phyloP scores from a whole-genome alignment of 805 yeast genomes.

The Blastobotrys parvus region DNA sequence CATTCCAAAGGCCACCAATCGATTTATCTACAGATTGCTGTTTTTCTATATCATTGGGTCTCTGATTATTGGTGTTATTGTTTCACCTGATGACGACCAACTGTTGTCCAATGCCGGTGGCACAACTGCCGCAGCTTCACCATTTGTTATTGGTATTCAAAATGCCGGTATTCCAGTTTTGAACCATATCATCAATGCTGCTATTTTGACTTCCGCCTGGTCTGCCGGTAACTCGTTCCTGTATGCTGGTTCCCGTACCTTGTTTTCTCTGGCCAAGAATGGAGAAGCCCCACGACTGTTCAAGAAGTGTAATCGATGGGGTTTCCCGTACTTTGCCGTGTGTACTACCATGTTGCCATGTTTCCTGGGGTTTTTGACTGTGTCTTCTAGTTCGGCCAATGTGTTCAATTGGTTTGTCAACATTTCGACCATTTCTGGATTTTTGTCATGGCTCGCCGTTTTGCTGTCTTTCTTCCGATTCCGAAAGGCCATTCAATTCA shows the following conservation, averaged over 20 bases:
- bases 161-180: slow-evolving; percentile 46
- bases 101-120: slow-evolving; percentile 40
- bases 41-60: slow-evolving; percentile 60
- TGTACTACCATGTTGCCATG: slow-evolving; percentile 56
- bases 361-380: slow-evolving; percentile 57
- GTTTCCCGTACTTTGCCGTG: slow-evolving; percentile 70
- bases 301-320: slow-evolving; percentile 50
- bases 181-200: slow-evolving; percentile 45
- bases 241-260: slow-evolving; percentile 52
- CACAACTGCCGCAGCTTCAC: slow-evolving; percentile 61
- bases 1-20: slow-evolving; percentile 65
- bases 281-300: slow-evolving; percentile 61
- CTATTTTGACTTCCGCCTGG: slow-evolving; percentile 47
- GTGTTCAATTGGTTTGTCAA: slow-evolving; percentile 62
- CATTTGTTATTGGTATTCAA: slow-evolving; percentile 50
- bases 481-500: slow-evolving; percentile 53
- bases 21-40: slow-evolving; percentile 65
- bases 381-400: slow-evolving; percentile 40
- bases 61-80: slow-evolving; percentile 62
- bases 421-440: slow-evolving; percentile 58
- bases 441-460: slow-evolving; percentile 53
- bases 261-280: slow-evolving; percentile 47
- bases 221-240: slow-evolving; percentile 52
- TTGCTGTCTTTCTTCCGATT: slow-evolving; percentile 49
- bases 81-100: slow-evolving; percentile 56